These are phyloP conservation scores for Mortierella antarctica DNA, from an alignment of 192 early-diverging fungal species.

Conservation along the genomic window DNA sequence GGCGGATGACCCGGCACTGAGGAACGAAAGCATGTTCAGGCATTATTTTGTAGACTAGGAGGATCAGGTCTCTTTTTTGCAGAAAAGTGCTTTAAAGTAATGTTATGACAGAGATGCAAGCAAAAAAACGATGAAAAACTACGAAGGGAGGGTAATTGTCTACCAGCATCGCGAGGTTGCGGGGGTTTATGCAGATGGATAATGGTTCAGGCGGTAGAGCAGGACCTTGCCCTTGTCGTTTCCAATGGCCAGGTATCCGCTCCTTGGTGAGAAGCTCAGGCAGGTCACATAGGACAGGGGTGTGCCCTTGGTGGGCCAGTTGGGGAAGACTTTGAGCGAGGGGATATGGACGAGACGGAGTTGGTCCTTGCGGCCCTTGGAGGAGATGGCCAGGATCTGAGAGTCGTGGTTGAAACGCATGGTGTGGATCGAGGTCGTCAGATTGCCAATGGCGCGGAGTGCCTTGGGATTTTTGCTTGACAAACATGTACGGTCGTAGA, in stretches of 20 bases:
- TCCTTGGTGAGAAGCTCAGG: constrained; percentile 90
- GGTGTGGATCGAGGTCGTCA: constrained; percentile 83
- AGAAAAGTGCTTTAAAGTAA: neutral
- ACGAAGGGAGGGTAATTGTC: neutral
- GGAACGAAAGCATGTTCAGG: constrained; percentile 72
- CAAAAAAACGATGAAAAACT: constrained; percentile 7
- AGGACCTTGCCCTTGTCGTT: constrained; percentile 92
- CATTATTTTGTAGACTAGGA: constrained; percentile 69
- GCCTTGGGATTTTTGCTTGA: constrained; percentile 67
- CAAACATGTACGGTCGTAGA: constrained; percentile 77
- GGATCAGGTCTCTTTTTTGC: neutral
- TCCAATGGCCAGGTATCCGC: constrained; percentile 90
- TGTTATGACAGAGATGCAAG: neutral
- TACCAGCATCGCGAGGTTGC: neutral
- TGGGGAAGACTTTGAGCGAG: constrained; percentile 82
- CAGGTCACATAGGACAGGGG: constrained; percentile 84
- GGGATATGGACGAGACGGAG: constrained; percentile 88
- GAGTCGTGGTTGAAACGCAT: constrained; percentile 89
- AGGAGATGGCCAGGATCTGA: constrained; percentile 84
- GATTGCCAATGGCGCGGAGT: constrained; percentile 81
- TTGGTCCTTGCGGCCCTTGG: constrained; percentile 77
- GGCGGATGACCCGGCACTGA: constrained; percentile 66
- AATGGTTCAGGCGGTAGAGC: constrained; percentile 84
- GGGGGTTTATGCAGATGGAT: constrained; percentile 54
- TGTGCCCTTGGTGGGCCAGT: constrained; percentile 93